Percentiles rank a stretch among this genome's conserved stretches.
These are phyloP conservation scores for Myriangium duriaei DNA, from an alignment of 2,329 filamentous ascomycete species.

Conservation along the genomic window DNA sequence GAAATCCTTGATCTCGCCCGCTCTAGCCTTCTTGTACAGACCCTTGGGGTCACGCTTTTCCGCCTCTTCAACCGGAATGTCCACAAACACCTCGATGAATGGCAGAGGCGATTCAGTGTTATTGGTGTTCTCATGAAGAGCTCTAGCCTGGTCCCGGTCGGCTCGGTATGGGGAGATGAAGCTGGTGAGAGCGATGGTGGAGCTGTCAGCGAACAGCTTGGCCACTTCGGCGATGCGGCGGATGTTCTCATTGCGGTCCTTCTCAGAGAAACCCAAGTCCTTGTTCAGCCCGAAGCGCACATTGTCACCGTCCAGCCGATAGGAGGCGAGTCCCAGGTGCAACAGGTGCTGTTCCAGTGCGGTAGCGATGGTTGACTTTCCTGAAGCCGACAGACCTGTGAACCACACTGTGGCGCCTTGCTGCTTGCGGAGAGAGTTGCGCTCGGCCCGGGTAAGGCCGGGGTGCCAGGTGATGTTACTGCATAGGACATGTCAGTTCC, in stretches of 20 bases:
- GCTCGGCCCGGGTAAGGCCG: slow-evolving; percentile 66
- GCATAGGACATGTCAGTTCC: too few species aligned
- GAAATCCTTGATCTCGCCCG: slow-evolving; percentile 92
- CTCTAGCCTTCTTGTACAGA: slow-evolving; percentile 90
- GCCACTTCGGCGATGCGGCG: slow-evolving; percentile 91
- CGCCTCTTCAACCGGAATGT: slow-evolving; percentile 80
- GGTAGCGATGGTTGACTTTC: slow-evolving; percentile 93
- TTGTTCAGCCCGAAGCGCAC: slow-evolving; percentile 97
- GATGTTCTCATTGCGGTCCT: slow-evolving; percentile 95
- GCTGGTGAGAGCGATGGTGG: slow-evolving; percentile 78
- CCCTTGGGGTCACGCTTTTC: slow-evolving; percentile 96
- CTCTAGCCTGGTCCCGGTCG: slow-evolving; percentile 70
- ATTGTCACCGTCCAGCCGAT: slow-evolving; percentile 96
- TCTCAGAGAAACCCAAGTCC: slow-evolving; percentile 87
- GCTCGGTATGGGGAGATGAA: slow-evolving; percentile 94
- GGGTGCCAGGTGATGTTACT: slow-evolving; percentile 90
- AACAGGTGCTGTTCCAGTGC: slow-evolving; percentile 95
- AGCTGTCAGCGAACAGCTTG: slow-evolving; percentile 87
- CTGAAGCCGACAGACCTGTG: slow-evolving; percentile 87
- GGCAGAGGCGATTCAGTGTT: slow-evolving; percentile 53
- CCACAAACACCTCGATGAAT: slow-evolving; percentile 89
- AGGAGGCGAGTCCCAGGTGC: slow-evolving; percentile 68
- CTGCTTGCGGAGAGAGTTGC: slow-evolving; percentile 64
- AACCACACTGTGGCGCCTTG: slow-evolving; percentile 94
- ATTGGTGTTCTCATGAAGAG: slow-evolving; percentile 55